Conservation (phyloP, 371 early-diverging fungal genomes). For the Capillidium rhysosporum region DNA sequence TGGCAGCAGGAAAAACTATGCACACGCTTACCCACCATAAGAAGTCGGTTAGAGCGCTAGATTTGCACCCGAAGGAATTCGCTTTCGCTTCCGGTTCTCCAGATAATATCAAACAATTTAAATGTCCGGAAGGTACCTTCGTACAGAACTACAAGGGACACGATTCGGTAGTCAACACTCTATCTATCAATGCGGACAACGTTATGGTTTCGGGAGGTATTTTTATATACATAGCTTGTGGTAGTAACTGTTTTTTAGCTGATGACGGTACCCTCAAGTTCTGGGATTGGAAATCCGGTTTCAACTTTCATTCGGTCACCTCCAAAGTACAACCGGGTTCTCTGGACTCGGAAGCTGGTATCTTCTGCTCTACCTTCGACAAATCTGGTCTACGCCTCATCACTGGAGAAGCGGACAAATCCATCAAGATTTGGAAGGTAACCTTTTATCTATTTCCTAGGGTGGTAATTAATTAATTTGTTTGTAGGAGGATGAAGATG, state of each 20-base stretch:
- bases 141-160: constrained; percentile 83
- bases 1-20: constrained; percentile 90
- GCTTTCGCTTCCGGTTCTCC: constrained; percentile 83
- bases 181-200: constrained; percentile 73
- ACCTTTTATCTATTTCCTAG: neutral
- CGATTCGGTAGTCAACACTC: constrained; percentile 72
- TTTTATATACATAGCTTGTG: constrained; percentile 4
- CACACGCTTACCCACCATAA: constrained; percentile 91
- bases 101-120: constrained; percentile 91
- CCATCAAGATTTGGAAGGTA: constrained; percentile 90
- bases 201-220: constrained; percentile 83
- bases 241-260: constrained; percentile 15
- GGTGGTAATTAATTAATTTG: neutral
- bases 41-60: constrained; percentile 82
- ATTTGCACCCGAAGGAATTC: constrained; percentile 79
- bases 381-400: constrained; percentile 80
- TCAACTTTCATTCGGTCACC: constrained; percentile 77
- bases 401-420: constrained; percentile 96
- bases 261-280: constrained; percentile 91
- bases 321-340: constrained; percentile 86
- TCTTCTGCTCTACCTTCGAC: constrained; percentile 89
- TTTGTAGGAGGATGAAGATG: constrained; percentile 3
- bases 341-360: constrained; percentile 86
- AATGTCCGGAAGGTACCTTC: constrained; percentile 83
- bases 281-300: constrained; percentile 91